Evolutionary conservation across 1,139 yeast species (phyloP).

Genomic region (Candida glucosophila): DNA sequence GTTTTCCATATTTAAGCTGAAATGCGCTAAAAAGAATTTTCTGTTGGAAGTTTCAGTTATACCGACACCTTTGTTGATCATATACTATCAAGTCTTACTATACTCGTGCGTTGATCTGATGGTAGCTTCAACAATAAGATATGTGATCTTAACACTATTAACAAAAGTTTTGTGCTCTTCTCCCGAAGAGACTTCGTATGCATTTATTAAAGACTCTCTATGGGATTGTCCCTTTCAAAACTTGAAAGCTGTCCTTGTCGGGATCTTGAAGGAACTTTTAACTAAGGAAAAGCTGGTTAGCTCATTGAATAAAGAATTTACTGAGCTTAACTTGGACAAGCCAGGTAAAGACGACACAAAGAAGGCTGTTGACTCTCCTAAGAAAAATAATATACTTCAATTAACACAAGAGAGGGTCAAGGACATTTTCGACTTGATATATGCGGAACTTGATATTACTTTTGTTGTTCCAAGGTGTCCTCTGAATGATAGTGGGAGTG

Average conservation of each 20-base stretch:
- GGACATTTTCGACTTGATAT: too few species aligned
- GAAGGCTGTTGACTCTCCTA: too few species aligned
- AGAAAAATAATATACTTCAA: too few species aligned
- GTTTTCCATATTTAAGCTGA: conserved; percentile 24
- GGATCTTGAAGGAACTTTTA: conserved; percentile 59
- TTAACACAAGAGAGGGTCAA: too few species aligned
- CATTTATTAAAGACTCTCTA: conserved; percentile 58
- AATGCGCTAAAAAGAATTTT: conserved; percentile 9
- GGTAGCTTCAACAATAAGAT: conserved; percentile 14
- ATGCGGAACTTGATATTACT: too few species aligned
- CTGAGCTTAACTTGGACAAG: too few species aligned
- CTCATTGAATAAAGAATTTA: too few species aligned
- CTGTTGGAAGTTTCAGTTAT: conserved; percentile 24
- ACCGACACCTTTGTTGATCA: conserved; percentile 21
- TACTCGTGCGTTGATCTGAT: conserved; percentile 11
- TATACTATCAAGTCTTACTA: conserved; percentile 28
- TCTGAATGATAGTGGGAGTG: too few species aligned
- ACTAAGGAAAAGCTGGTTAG: conserved; percentile 13
- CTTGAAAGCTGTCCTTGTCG: conserved; percentile 50
- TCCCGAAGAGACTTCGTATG: conserved; percentile 49
- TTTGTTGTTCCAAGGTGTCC: too few species aligned
- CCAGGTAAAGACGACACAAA: too few species aligned
- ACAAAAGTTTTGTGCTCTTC: conserved; percentile 48
- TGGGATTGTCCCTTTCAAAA: conserved; percentile 59
- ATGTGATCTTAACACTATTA: conserved; percentile 37